Evolutionary conservation across 2,329 filamentous ascomycete species (phyloP).

Genomic region (Arthrobotrys entomopaga): DNA sequence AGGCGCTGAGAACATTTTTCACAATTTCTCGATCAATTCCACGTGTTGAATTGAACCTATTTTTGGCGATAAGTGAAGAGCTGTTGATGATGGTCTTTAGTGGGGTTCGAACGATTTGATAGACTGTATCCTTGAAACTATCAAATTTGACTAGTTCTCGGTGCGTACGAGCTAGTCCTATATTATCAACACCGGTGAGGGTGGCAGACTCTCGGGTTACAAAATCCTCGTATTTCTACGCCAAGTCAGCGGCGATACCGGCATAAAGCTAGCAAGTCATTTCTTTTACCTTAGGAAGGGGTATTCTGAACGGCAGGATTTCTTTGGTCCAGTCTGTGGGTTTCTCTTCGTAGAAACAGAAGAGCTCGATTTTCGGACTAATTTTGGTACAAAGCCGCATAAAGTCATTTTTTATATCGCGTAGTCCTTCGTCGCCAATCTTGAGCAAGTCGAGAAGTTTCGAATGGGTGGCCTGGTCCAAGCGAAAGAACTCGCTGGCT

Average conservation of each 20-base stretch:
- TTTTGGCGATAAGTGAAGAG: slow-evolving; percentile 61
- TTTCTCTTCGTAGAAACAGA: slow-evolving; percentile 64
- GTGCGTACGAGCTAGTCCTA: slow-evolving; percentile 62
- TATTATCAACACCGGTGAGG: slow-evolving; percentile 61
- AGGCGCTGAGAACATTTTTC: slow-evolving; percentile 60
- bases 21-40: slow-evolving; percentile 61
- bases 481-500: slow-evolving; percentile 60
- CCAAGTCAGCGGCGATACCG: neutral
- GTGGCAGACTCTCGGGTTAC: slow-evolving; percentile 63
- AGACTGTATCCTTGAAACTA: slow-evolving; percentile 62
- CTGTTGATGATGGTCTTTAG: slow-evolving; percentile 62
- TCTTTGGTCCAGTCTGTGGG: slow-evolving; percentile 62
- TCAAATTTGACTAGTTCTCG: slow-evolving; percentile 64
- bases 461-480: slow-evolving; percentile 60
- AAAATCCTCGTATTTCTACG: slow-evolving; percentile 61
- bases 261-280: neutral
- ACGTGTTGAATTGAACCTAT: slow-evolving; percentile 62
- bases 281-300: slow-evolving; percentile 35
- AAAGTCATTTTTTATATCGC: slow-evolving; percentile 63
- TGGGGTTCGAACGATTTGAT: slow-evolving; percentile 62
- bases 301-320: slow-evolving; percentile 60
- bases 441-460: slow-evolving; percentile 63
- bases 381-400: slow-evolving; percentile 61
- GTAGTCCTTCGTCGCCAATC: slow-evolving; percentile 62
- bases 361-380: slow-evolving; percentile 61